phyloP scores from a whole-genome alignment of 208 protist genomes.

The Leishmania amazonensis region DNA sequence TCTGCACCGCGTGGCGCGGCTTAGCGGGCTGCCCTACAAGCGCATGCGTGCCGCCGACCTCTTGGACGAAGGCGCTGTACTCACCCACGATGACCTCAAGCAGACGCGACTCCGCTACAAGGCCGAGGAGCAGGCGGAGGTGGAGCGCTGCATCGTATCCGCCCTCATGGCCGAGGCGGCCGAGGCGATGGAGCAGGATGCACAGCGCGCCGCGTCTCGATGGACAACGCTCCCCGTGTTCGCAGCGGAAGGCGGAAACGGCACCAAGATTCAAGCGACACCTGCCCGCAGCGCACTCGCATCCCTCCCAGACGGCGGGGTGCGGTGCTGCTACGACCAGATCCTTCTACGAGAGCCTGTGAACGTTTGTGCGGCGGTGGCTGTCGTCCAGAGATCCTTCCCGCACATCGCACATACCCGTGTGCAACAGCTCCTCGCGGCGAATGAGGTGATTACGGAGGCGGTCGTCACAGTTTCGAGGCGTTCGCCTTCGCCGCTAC shows the following conservation, averaged over 20 bases:
- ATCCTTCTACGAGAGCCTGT: slow-evolving; percentile 71
- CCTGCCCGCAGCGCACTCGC: neutral
- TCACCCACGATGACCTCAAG: slow-evolving; percentile 48
- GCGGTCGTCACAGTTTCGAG: slow-evolving; percentile 3
- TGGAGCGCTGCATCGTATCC: slow-evolving; percentile 60
- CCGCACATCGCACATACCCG: slow-evolving; percentile 46
- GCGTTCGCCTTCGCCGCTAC: neutral
- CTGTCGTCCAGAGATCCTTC: slow-evolving; percentile 58
- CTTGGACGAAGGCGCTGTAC: slow-evolving; percentile 28
- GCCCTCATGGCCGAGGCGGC: slow-evolving; percentile 56
- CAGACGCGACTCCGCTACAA: slow-evolving; percentile 44
- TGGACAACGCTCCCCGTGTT: neutral
- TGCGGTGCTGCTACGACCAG: slow-evolving; percentile 44
- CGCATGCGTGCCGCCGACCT: slow-evolving; percentile 45
- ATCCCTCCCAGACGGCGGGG: neutral
- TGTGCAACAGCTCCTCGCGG: slow-evolving; percentile 58
- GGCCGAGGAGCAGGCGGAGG: slow-evolving; percentile 50
- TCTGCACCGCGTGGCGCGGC: slow-evolving; percentile 63
- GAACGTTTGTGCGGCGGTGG: slow-evolving; percentile 39
- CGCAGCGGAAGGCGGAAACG: neutral
- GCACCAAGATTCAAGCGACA: neutral
- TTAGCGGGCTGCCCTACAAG: slow-evolving; percentile 75
- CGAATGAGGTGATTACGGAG: slow-evolving; percentile 58
- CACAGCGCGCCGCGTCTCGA: slow-evolving; percentile 4
- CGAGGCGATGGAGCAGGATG: slow-evolving; percentile 43